Percentiles rank a stretch among this genome's conserved stretches.
Conservation (phyloP, 2,329 filamentous ascomycete genomes). For the Mollisia scopiformis region DNA sequence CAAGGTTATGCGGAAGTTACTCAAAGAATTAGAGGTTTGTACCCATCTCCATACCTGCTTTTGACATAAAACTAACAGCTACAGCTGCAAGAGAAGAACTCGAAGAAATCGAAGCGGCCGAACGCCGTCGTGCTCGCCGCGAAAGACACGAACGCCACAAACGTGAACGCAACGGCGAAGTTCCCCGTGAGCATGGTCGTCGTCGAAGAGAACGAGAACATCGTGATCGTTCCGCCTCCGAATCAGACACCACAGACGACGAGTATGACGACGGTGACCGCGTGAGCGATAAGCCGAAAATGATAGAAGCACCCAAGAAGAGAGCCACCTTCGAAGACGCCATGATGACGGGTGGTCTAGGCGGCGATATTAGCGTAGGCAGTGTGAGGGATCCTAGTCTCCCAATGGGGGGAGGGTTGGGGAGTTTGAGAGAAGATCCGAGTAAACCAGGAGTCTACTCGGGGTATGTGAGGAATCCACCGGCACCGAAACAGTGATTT, state of each 20-base stretch:
- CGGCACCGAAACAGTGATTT: neutral
- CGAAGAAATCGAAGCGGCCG: slow-evolving; percentile 30
- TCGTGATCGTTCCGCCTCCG: slow-evolving; percentile 20
- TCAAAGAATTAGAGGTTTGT: slow-evolving; percentile 75
- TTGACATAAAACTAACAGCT: slow-evolving; percentile 8
- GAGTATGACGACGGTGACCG: slow-evolving; percentile 3
- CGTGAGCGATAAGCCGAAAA: slow-evolving; percentile 27
- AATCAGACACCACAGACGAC: slow-evolving; percentile 29
- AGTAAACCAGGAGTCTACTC: slow-evolving; percentile 21
- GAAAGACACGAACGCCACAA: slow-evolving; percentile 37
- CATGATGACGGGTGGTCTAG: slow-evolving; percentile 36
- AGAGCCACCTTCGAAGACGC: slow-evolving; percentile 27
- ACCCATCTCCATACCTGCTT: neutral
- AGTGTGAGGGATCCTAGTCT: no score
- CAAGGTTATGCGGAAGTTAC: slow-evolving; percentile 84
- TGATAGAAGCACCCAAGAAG: slow-evolving; percentile 32
- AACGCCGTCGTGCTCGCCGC: slow-evolving; percentile 33
- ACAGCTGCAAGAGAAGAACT: slow-evolving; percentile 34
- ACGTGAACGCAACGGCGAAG: slow-evolving; percentile 27
- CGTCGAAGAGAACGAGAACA: slow-evolving; percentile 21
- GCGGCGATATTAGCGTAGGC: neutral
- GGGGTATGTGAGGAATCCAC: slow-evolving; percentile 26
- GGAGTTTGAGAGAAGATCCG: slow-evolving; percentile 15
- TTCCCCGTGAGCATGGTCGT: slow-evolving; percentile 16
- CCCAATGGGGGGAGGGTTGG: slow-evolving; percentile 1